Base-by-base conservation (phyloP, 345 rosid genomes). In the Eutrema heterophyllum region DNA sequence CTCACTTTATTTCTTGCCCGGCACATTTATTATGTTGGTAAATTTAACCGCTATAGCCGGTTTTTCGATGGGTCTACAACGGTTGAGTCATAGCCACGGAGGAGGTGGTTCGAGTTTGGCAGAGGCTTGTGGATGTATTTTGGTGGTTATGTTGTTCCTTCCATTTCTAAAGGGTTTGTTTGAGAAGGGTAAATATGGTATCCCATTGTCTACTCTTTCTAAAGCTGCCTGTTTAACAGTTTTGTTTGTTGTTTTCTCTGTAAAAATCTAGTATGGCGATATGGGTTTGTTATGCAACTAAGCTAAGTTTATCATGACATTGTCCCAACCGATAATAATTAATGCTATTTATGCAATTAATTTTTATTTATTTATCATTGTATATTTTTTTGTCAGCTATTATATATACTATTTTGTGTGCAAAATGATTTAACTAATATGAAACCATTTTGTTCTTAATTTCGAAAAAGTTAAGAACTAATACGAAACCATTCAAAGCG, bases 81-180 rank as follows among this genome's bases (percentile, higher is more conserved):
- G 9, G 15, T 12, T 51, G 68, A 46, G 52, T 74, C 80, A 0
- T 8, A 57, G 13, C 14, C 8, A 32, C 7, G 58, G 5, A 40
- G 70, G 64, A 29, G 27, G 30, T 6, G 81, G 83, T 18, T 55
- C 80, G 0, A 78, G 88, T 18, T 5, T 76, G 0, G 83, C 71
- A 1, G 93, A 90, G 80, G 60, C 64, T 14, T 18, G 79, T 27
- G 76, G 70, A 11, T 75, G 88, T 62, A 8, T 80, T 9, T 52
- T 79, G 81, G 80, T 82, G 77, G 60, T 86, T 54, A 4, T 73
- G 1, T 80, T 78, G 70, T 88, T 87, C 56, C 63, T 62, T 76
- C 83, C 87, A 11, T 86, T 88, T 71, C 32, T 85, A 0, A 83
- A 73, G 44, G 93, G 92, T 12, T 36, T 89, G 67, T 79, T 86